Evolutionary conservation across 2,329 filamentous ascomycete species (phyloP).

Genomic region (Gremmenia infestans): DNA sequence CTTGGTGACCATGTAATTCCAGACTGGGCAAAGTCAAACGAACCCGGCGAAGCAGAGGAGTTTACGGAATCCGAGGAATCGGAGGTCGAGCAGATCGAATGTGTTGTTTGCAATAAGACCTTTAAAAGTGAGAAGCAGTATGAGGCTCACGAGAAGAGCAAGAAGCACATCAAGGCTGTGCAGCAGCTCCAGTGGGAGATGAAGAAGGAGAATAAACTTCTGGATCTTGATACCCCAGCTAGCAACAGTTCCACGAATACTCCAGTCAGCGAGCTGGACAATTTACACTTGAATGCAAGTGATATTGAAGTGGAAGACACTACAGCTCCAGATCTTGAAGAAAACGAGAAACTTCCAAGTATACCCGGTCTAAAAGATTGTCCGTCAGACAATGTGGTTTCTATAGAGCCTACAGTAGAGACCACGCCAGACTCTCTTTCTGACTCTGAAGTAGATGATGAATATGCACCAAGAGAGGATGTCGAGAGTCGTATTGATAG

Average conservation of each 20-base stretch:
- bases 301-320: background rate
- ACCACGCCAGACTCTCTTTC: background rate
- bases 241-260: background rate
- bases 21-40: constrained; percentile 68
- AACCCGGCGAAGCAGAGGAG: constrained; percentile 44
- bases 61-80: constrained; percentile 53
- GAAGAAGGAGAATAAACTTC: constrained; percentile 67
- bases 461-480: constrained; percentile 30
- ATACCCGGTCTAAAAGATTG: background rate
- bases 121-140: constrained; percentile 94
- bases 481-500: constrained; percentile 24
- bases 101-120: constrained; percentile 68
- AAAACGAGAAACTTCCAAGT: background rate
- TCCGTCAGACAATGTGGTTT: background rate
- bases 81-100: constrained; percentile 60
- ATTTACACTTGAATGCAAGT: constrained; percentile 13
- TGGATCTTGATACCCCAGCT: constrained; percentile 41
- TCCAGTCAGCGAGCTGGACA: constrained; percentile 20
- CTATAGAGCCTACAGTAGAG: background rate
- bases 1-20: constrained; percentile 60
- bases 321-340: background rate
- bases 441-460: constrained; percentile 23
- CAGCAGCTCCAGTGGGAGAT: constrained; percentile 77
- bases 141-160: constrained; percentile 89
- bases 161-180: constrained; percentile 87